phyloP scores from a whole-genome alignment of 2,329 filamentous ascomycete genomes.

The Xylaria hypoxylon region DNA sequence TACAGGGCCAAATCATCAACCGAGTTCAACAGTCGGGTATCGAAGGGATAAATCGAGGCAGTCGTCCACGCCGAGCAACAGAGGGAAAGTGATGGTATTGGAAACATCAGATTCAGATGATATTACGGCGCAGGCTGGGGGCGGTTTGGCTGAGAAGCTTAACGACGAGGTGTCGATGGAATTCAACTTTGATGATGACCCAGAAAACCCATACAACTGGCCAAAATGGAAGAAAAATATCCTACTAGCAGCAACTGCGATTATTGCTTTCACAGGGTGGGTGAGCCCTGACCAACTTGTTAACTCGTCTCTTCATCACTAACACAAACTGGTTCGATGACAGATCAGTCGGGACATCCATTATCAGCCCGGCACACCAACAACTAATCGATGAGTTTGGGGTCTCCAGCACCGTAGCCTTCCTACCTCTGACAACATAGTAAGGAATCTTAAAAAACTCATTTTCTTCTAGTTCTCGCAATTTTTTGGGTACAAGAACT shows the following conservation, averaged over 20 bases:
- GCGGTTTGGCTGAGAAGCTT: neutral
- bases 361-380: conserved; percentile 61
- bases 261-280: conserved; percentile 58
- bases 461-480: no score
- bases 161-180: conserved; percentile 3
- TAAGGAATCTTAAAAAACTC: neutral
- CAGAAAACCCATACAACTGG: conserved; percentile 66
- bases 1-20: neutral
- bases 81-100: neutral
- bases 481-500: no score
- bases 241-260: conserved; percentile 54
- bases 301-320: conserved; percentile 3
- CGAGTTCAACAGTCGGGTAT: neutral
- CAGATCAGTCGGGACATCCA: conserved; percentile 66
- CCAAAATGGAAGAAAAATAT: conserved; percentile 55
- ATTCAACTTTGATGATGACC: conserved; percentile 54
- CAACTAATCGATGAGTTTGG: conserved; percentile 65
- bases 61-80: neutral
- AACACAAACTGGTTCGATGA: conserved; percentile 2
- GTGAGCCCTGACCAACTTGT: conserved; percentile 34
- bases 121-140: neutral
- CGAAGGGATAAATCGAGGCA: neutral
- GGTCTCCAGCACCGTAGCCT: conserved; percentile 64
- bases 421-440: conserved; percentile 71
- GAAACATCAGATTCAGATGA: conserved; percentile 28